Conservation (phyloP, 192 early-diverging fungal species). For the Rhizoclosmatium globosum region DNA sequence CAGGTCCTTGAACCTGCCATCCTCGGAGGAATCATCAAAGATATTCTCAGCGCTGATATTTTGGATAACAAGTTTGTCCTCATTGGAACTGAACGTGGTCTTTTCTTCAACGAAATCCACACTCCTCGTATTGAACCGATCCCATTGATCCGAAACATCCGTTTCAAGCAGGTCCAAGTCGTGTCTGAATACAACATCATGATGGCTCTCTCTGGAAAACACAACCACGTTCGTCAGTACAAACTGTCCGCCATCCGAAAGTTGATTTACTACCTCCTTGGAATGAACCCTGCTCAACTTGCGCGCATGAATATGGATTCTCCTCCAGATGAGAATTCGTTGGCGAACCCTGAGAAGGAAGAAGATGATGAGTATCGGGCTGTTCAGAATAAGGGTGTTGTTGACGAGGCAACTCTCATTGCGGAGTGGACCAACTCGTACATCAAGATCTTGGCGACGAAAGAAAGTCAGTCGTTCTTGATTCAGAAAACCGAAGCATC, state of each 20-base stretch:
- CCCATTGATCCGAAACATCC: constrained; percentile 58
- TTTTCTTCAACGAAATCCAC: constrained; percentile 62
- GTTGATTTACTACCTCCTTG: constrained; percentile 61
- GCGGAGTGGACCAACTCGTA: constrained; percentile 61
- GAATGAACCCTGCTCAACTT: constrained; percentile 41
- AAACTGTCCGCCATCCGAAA: constrained; percentile 59
- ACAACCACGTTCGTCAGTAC: constrained; percentile 70
- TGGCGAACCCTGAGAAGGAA: constrained; percentile 19
- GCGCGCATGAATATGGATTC: constrained; percentile 52
- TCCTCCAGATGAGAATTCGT: neutral
- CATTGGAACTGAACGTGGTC: constrained; percentile 60
- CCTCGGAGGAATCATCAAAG: constrained; percentile 49
- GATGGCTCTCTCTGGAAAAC: constrained; percentile 66
- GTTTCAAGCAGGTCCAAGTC: constrained; percentile 67
- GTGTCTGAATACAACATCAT: constrained; percentile 64
- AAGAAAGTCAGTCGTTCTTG: constrained; percentile 59
- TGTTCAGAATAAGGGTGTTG: constrained; percentile 23
- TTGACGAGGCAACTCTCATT: constrained; percentile 56
- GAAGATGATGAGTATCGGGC: constrained; percentile 55
- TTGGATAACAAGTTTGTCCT: constrained; percentile 63
- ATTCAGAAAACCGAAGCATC: constrained; percentile 64
- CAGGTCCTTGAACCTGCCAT: constrained; percentile 44
- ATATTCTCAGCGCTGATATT: constrained; percentile 58
- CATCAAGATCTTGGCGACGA: constrained; percentile 66
- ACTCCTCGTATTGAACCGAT: constrained; percentile 50